Base-by-base conservation (phyloP, 257 asterid species). In the Hygrophila difformis region DNA sequence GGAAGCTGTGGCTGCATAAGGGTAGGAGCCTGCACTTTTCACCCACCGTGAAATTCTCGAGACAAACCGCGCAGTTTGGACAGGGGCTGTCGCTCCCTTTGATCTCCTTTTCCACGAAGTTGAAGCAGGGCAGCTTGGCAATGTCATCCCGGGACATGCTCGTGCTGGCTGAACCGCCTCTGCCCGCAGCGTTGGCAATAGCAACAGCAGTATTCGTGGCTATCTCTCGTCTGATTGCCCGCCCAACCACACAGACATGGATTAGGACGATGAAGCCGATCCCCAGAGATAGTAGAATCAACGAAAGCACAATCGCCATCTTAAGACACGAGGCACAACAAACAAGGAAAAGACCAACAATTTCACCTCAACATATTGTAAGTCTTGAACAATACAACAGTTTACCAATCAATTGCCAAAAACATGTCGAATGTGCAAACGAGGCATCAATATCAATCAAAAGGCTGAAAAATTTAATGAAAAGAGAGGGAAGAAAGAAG, bases 91-190 rank as follows among this genome's bases (percentile, higher is more conserved):
- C 44, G 22, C 71, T 36, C 47, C 68, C 70, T 34, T 53, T 59
- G 24, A 28, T 56, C 62, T 49, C 81, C 70, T 50, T 64, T 15
- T 50, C 73, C 61, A 57, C 49, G 63, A 77, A 82, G 34, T 75
- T 64, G 43, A 82, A 87, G 22, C 84, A 60, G 2, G 96, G 96
- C 8, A 87, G 71, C 82, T 75, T 79, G 18, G 77, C 93, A 26
- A 87, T 63, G 57, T 82, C 96, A 10, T 76, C 92, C 5, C 20
- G 72, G 0, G 94, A 76, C 95, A 85, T 73, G 54, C 82, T 85
- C 3, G 61, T 48, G 70, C 77, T 75, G 23, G 73, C 75, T 5
- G 60, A 55, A 44, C 76, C 63, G 2, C 78, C 79, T 34, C 73
- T 72, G 56, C 75, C 82, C 9, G 12, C 72, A 22, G 12, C 21